A percentile compares a stretch with the other conserved stretches of the same genome.
These are phyloP conservation scores for Anthracocystis walkeri DNA, from an alignment of 1,284 basidiomycete species.

Conservation along the genomic window DNA sequence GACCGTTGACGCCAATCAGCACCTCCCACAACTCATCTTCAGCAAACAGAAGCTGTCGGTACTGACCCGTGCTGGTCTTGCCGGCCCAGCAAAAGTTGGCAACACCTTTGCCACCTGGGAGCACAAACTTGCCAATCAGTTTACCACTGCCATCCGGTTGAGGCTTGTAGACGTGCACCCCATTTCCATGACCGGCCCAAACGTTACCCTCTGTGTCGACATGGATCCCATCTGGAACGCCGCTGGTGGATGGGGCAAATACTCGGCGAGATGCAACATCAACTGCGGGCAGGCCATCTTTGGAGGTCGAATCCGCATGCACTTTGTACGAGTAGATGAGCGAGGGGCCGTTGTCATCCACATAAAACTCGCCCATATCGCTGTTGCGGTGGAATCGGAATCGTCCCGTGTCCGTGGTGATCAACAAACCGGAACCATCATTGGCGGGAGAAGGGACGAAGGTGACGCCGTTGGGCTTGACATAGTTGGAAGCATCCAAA, in stretches of 20 bases:
- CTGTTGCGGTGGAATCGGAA: slow-evolving; percentile 46
- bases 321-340: slow-evolving; percentile 42
- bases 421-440: slow-evolving; percentile 37
- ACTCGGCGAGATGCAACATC: slow-evolving; percentile 25
- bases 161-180: slow-evolving; percentile 50
- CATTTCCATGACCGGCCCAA: slow-evolving; percentile 52
- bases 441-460: slow-evolving; percentile 39
- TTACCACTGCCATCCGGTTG: slow-evolving; percentile 33
- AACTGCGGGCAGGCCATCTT: slow-evolving; percentile 30
- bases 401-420: slow-evolving; percentile 44
- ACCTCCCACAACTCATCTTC: slow-evolving; percentile 57
- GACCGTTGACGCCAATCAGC: slow-evolving; percentile 36
- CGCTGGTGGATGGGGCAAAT: slow-evolving; percentile 37
- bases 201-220: slow-evolving; percentile 45
- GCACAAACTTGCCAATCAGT: slow-evolving; percentile 51
- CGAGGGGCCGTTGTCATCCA: slow-evolving; percentile 32
- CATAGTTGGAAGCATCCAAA: slow-evolving; percentile 34
- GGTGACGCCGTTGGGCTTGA: slow-evolving; percentile 54
- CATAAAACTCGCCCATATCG: slow-evolving; percentile 40
- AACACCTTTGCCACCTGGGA: slow-evolving; percentile 44
- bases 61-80: slow-evolving; percentile 21
- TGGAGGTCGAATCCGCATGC: slow-evolving; percentile 18
- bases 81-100: slow-evolving; percentile 60
- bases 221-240: slow-evolving; percentile 51
- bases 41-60: slow-evolving; percentile 47